A percentile compares a stretch with the other conserved stretches of the same genome.
Conservation (phyloP, 2,329 filamentous ascomycete genomes). For the Ophiocordyceps sinensis region DNA sequence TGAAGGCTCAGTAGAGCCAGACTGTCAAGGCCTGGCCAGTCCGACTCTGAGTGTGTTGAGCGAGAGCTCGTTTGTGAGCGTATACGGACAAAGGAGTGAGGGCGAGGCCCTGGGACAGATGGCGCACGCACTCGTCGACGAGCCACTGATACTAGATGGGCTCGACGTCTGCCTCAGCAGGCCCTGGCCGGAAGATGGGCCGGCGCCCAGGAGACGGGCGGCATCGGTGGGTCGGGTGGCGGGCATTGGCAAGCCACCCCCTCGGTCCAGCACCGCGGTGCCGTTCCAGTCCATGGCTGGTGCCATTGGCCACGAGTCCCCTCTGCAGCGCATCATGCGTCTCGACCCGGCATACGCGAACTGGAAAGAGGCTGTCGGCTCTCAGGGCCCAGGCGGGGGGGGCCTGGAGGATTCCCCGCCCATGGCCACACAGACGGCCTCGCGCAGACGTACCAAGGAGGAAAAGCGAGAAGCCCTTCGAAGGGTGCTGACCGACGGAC, state of each 20-base stretch:
- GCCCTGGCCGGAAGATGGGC: not conserved
- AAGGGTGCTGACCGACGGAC: conserved; percentile 33
- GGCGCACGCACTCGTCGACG: conserved; percentile 13
- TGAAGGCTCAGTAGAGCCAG: conserved; percentile 23
- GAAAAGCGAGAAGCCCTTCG: conserved; percentile 34
- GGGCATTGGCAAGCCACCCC: not conserved
- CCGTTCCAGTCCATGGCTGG: conserved; percentile 32
- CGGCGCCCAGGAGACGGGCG: conserved; percentile 5
- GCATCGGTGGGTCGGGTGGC: conserved; percentile 12
- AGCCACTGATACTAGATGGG: conserved; percentile 16
- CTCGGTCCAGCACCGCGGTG: conserved; percentile 13
- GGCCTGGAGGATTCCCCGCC: conserved; percentile 1
- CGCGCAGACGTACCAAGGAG: conserved; percentile 17
- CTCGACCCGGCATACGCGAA: conserved; percentile 16
- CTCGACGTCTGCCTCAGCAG: conserved; percentile 4
- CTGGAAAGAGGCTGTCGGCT: conserved; percentile 15
- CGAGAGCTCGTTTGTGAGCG: conserved; percentile 51
- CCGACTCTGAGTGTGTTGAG: conserved; percentile 50
- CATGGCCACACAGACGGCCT: not conserved
- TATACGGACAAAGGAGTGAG: conserved; percentile 32
- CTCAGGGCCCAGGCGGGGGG: conserved; percentile 14
- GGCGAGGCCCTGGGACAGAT: conserved; percentile 18
- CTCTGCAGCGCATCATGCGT: conserved; percentile 35
- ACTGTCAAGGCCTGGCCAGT: conserved; percentile 30
- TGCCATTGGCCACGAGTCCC: conserved; percentile 11